Percentiles rank a stretch among this genome's conserved stretches.
Evolutionary conservation across 1,284 basidiomycete genomes (phyloP).

Genomic region (Exobasidium rhododendri): DNA sequence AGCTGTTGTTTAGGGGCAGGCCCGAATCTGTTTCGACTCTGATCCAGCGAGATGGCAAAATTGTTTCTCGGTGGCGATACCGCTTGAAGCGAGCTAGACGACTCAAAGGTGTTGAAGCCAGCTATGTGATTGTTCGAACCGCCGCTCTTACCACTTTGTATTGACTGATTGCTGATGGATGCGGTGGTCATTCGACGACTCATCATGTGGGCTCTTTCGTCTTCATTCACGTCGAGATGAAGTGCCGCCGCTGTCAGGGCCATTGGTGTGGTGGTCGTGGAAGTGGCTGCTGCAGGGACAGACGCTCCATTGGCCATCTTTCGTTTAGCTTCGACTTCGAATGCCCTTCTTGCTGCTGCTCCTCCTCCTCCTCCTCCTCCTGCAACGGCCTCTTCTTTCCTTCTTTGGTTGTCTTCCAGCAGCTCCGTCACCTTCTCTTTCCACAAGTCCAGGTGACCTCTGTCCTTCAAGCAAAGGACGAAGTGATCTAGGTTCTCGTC

Average conservation of each 20-base stretch:
- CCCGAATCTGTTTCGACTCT: neutral
- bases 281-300: neutral
- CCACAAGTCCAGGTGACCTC: conserved; percentile 84
- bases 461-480: conserved; percentile 87
- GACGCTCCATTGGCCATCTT: neutral
- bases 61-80: neutral
- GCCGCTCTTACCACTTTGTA: neutral
- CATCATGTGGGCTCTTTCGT: neutral
- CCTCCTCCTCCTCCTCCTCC: neutral
- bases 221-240: neutral
- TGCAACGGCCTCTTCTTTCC: neutral
- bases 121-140: conserved; percentile 1
- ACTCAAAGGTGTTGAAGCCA: neutral
- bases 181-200: neutral
- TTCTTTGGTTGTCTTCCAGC: conserved; percentile 15
- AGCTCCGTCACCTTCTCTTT: conserved; percentile 57
- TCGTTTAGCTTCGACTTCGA: neutral
- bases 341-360: neutral
- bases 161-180: neutral
- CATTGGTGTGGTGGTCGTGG: neutral
- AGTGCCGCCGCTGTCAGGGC: neutral
- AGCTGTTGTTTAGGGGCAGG: neutral
- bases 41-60: neutral
- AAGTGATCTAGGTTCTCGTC: conserved; percentile 88
- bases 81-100: neutral